phyloP scores from a whole-genome alignment of 805 yeast species.

The Sugiyamaella boreocaroliniensis region DNA sequence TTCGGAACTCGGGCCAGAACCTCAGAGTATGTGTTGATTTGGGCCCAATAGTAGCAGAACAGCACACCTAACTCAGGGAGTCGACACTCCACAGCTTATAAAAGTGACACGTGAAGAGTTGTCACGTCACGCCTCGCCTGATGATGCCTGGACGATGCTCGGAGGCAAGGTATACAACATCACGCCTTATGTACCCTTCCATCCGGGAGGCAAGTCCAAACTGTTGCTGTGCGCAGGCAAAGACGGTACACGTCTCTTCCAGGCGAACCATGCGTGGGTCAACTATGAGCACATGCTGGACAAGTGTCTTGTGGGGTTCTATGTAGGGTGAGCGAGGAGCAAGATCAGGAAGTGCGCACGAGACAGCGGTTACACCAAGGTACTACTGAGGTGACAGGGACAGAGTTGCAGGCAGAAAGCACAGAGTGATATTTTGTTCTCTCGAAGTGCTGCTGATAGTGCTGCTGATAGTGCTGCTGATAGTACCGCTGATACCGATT shows the following conservation, averaged over 20 bases:
- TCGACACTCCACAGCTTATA: conserved; percentile 2
- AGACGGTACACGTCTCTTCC: conserved; percentile 73
- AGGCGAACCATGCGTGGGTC: conserved; percentile 67
- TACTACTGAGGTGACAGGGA: too few relatives aligned
- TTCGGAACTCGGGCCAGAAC: conserved; percentile 43
- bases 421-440: too few relatives aligned
- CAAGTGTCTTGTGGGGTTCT: conserved; percentile 67
- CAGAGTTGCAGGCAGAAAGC: too few relatives aligned
- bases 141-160: conserved; percentile 82
- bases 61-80: neutral
- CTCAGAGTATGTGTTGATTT: conserved; percentile 44
- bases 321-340: conserved; percentile 5
- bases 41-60: neutral
- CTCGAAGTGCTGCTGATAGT: too few relatives aligned
- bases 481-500: too few relatives aligned
- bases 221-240: conserved; percentile 72
- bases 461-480: too few relatives aligned
- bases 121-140: conserved; percentile 46
- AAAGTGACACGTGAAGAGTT: conserved; percentile 49
- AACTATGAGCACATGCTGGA: conserved; percentile 76
- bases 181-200: conserved; percentile 76
- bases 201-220: conserved; percentile 87
- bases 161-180: conserved; percentile 78
- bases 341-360: too few relatives aligned
- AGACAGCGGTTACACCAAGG: too few relatives aligned